These are phyloP conservation scores for Penicillium turbatum DNA, from an alignment of 495 filamentous ascomycete species.

Conservation along the genomic window DNA sequence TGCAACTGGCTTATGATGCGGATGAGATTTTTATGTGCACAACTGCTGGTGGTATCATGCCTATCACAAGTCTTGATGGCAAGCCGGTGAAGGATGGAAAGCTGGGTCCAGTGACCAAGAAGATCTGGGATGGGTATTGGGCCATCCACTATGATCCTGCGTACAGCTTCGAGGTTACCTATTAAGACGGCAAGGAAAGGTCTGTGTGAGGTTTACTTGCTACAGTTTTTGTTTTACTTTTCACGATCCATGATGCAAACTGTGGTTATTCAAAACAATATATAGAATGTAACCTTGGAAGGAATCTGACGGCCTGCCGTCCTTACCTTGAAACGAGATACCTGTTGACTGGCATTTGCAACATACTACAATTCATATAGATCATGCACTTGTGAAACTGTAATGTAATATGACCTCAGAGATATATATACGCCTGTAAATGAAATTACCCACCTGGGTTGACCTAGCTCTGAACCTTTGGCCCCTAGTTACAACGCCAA, in stretches of 20 bases:
- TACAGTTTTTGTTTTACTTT: neutral
- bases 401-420: no score
- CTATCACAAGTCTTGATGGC: conserved; percentile 35
- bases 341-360: no score
- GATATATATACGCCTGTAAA: neutral
- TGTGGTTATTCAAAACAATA: neutral
- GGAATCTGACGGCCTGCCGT: no score
- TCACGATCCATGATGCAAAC: neutral
- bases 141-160: conserved; percentile 32
- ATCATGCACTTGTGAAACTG: no score
- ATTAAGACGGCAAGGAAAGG: neutral
- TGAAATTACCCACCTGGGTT: no score
- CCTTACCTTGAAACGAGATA: no score
- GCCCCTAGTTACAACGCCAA: neutral
- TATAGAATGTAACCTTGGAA: no score
- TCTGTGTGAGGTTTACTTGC: neutral
- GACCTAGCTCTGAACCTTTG: no score
- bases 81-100: conserved; percentile 30
- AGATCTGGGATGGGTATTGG: conserved; percentile 42
- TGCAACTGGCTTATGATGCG: conserved; percentile 25
- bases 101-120: conserved; percentile 35
- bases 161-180: conserved; percentile 21
- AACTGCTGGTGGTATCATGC: conserved; percentile 40
- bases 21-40: conserved; percentile 41
- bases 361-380: no score